Conservation (phyloP, 495 filamentous ascomycete species). For the Ramalina peruviana region DNA sequence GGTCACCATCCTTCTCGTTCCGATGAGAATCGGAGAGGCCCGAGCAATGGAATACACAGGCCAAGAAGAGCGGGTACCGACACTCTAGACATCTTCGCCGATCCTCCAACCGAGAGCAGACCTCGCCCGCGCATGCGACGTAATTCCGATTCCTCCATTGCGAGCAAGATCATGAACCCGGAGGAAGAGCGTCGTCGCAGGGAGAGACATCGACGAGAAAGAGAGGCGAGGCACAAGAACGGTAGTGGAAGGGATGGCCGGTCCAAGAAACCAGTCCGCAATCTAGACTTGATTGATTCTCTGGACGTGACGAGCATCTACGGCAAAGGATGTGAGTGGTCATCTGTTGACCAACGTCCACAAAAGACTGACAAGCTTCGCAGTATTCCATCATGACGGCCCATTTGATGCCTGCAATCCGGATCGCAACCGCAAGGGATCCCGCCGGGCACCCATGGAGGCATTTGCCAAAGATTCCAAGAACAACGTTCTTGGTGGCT, state of each 20-base stretch:
- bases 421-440: constrained; percentile 77
- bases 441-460: constrained; percentile 82
- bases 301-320: constrained; percentile 96
- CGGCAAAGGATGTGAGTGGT: constrained; percentile 72
- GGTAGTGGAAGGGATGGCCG: constrained; percentile 29
- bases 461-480: constrained; percentile 83
- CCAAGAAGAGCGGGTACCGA: constrained; percentile 22
- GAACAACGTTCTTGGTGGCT: constrained; percentile 83
- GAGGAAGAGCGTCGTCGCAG: constrained; percentile 66
- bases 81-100: constrained; percentile 44
- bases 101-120: constrained; percentile 30
- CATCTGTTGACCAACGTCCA: background rate
- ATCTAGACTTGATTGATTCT: constrained; percentile 90
- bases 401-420: constrained; percentile 97
- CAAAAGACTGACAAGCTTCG: constrained; percentile 3
- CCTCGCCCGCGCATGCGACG: constrained; percentile 49
- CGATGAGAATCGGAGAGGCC: constrained; percentile 37
- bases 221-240: constrained; percentile 48
- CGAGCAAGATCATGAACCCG: constrained; percentile 45
- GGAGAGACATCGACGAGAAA: constrained; percentile 58
- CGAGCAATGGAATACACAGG: constrained; percentile 15
- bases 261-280: constrained; percentile 39
- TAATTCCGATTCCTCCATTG: constrained; percentile 88
- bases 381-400: constrained; percentile 97
- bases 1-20: constrained; percentile 46